Conservation (phyloP, 371 early-diverging fungal species). For the Syncephalastrum monosporum region DNA sequence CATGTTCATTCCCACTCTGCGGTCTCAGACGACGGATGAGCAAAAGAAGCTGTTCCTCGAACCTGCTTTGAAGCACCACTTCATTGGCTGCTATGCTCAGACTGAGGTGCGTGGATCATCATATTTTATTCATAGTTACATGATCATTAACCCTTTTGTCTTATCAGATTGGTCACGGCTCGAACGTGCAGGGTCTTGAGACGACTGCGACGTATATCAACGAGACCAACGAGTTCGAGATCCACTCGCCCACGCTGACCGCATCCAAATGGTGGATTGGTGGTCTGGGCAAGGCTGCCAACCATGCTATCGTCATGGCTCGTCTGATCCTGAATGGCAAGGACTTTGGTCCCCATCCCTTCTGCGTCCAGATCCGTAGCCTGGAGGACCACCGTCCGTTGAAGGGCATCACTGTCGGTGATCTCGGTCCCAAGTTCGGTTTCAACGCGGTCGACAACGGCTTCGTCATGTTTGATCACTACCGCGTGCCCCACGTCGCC, state of each 20-base stretch:
- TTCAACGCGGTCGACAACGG: constrained; percentile 85
- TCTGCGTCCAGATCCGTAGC: constrained; percentile 87
- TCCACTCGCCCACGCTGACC: constrained; percentile 82
- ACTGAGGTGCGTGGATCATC: constrained; percentile 59
- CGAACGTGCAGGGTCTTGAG: constrained; percentile 85
- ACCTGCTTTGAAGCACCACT: constrained; percentile 69
- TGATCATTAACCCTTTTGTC: background rate
- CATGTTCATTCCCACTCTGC: constrained; percentile 82
- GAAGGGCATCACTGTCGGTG: constrained; percentile 86
- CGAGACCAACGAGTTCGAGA: constrained; percentile 81
- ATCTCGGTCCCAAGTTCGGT: constrained; percentile 91
- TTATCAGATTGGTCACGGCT: constrained; percentile 65
- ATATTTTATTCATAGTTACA: background rate
- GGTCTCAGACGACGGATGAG: constrained; percentile 73
- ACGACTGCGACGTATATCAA: constrained; percentile 85
- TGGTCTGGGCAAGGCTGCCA: constrained; percentile 66
- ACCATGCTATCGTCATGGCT: constrained; percentile 88
- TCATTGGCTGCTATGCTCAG: constrained; percentile 87
- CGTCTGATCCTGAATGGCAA: constrained; percentile 78
- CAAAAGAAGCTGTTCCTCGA: constrained; percentile 76
- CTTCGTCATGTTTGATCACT: constrained; percentile 74
- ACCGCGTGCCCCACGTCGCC: constrained; percentile 75
- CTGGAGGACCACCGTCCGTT: constrained; percentile 71
- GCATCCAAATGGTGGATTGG: constrained; percentile 94
- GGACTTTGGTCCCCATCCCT: constrained; percentile 81